phyloP scores from a whole-genome alignment of 2,329 filamentous ascomycete species.

The Clonostachys chloroleuca region DNA sequence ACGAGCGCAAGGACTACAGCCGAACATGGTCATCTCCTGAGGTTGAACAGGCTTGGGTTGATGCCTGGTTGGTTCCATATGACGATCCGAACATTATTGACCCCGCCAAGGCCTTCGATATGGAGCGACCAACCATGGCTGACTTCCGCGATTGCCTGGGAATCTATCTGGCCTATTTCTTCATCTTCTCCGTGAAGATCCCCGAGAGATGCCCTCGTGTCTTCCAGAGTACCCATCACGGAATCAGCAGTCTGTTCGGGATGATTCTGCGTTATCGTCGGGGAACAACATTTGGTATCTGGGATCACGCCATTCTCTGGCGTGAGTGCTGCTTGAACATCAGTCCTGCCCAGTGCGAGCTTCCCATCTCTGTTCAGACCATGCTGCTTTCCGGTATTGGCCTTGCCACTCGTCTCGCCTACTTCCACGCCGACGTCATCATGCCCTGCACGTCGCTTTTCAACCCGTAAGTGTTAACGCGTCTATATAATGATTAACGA shows the following conservation, averaged over 20 bases:
- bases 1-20: constrained; percentile 44
- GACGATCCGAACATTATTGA: constrained; percentile 28
- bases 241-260: constrained; percentile 55
- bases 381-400: constrained; percentile 40
- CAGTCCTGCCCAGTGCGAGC: constrained; percentile 40
- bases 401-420: constrained; percentile 37
- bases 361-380: constrained; percentile 42
- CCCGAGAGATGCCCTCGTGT: constrained; percentile 54
- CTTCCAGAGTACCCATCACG: constrained; percentile 60
- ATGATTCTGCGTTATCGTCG: constrained; percentile 58
- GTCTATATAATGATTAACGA: background rate
- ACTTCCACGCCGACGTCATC: constrained; percentile 53
- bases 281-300: constrained; percentile 55
- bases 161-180: constrained; percentile 36
- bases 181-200: constrained; percentile 54
- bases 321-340: constrained; percentile 48
- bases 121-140: constrained; percentile 24
- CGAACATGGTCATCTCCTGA: constrained; percentile 40
- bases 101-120: constrained; percentile 20
- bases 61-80: constrained; percentile 41
- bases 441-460: constrained; percentile 56
- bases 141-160: constrained; percentile 26
- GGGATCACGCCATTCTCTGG: constrained; percentile 62
- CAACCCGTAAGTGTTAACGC: constrained; percentile 36
- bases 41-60: constrained; percentile 40